A percentile compares a stretch with the other conserved stretches of the same genome.
These are phyloP conservation scores for Colletotrichum sp. DNA, from an alignment of 2,329 filamentous ascomycete genomes.

Conservation along the genomic window DNA sequence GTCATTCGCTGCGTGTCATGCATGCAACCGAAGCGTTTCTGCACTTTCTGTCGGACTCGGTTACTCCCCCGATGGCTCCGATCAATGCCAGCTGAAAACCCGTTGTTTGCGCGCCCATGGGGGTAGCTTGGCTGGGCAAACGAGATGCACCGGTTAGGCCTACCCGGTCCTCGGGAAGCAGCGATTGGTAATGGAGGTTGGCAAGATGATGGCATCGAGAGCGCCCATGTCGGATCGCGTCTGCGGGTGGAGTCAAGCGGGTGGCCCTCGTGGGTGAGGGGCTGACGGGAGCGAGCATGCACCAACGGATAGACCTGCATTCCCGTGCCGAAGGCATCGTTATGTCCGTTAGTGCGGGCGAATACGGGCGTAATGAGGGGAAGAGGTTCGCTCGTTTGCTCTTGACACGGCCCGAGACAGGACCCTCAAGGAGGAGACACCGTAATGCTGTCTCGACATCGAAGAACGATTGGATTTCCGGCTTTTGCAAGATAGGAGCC, in stretches of 20 bases:
- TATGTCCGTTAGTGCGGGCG: neutral
- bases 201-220: neutral
- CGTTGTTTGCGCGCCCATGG: neutral
- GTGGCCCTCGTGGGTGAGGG: neutral
- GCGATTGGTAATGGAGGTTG: neutral
- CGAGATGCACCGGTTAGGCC: neutral
- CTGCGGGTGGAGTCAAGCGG: neutral
- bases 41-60: neutral
- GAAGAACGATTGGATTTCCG: neutral
- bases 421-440: neutral
- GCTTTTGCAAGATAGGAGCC: neutral
- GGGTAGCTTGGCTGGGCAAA: neutral
- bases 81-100: neutral
- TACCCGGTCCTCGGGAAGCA: neutral
- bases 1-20: neutral
- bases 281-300: neutral
- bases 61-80: neutral
- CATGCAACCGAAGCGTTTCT: neutral
- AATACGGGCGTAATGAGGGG: neutral
- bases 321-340: neutral
- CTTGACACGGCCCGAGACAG: neutral
- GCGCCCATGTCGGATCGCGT: neutral
- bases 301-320: neutral
- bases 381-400: neutral
- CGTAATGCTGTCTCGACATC: neutral